Percentiles rank a stretch among this genome's conserved stretches.
These are phyloP conservation scores for Spiraea crenata DNA, from an alignment of 331 rosid species.

Conservation along the genomic window DNA sequence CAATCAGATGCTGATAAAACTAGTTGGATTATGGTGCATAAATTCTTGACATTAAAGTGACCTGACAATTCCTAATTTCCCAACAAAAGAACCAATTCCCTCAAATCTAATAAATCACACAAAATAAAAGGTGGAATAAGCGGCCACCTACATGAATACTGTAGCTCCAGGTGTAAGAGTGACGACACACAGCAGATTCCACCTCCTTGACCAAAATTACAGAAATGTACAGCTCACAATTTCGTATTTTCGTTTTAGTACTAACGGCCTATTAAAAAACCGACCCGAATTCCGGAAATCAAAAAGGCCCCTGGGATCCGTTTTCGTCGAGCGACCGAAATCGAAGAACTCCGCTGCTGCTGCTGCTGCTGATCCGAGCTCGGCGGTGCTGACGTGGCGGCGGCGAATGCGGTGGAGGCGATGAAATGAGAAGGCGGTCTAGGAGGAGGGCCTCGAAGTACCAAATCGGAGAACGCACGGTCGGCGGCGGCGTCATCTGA, in stretches of 20 bases:
- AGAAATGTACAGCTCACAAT: conserved; percentile 8
- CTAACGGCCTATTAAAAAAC: background rate
- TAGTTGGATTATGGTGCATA: too few species aligned
- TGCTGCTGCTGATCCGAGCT: conserved; percentile 2
- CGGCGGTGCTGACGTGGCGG: conserved; percentile 11
- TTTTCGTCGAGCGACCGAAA: conserved; percentile 1
- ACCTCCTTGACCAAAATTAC: background rate
- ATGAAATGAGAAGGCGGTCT: conserved; percentile 13
- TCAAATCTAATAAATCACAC: background rate
- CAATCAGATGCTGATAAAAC: background rate
- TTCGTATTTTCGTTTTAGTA: background rate
- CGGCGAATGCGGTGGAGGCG: conserved; percentile 4
- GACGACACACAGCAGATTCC: background rate
- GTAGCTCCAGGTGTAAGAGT: background rate
- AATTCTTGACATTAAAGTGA: too few species aligned
- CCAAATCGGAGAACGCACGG: conserved; percentile 15
- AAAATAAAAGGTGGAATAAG: background rate
- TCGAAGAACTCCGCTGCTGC: background rate
- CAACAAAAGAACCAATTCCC: background rate
- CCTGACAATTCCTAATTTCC: background rate
- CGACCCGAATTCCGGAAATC: background rate
- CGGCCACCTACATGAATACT: background rate
- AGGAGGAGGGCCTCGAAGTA: conserved; percentile 2
- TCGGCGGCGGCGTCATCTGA: background rate
- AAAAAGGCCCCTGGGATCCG: conserved; percentile 22